Conservation (phyloP, 768 basidiomycete species). For the Amanita jacksonii region DNA sequence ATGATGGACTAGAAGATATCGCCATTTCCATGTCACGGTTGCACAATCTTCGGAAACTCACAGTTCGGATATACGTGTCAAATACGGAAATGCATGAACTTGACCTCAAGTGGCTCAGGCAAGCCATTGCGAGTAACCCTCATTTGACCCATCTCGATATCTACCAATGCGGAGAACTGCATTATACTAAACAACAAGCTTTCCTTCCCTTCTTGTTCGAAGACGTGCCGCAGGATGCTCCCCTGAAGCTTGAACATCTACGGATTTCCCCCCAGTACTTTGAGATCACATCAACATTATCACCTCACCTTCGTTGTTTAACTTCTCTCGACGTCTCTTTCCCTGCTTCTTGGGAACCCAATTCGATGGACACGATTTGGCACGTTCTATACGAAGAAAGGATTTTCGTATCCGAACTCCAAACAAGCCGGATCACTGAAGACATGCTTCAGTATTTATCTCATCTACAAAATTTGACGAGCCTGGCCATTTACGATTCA, state of each 20-base stretch:
- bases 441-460: slow-evolving; percentile 3
- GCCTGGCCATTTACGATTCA: slow-evolving; percentile 1
- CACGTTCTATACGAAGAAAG: not conserved
- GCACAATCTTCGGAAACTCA: slow-evolving; percentile 7
- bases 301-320: slow-evolving; percentile 1
- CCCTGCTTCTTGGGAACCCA: not conserved
- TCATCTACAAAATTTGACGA: not conserved
- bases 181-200: not conserved
- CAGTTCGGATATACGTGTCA: not conserved
- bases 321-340: slow-evolving; percentile 2
- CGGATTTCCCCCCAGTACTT: slow-evolving; percentile 1
- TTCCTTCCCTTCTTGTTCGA: not conserved
- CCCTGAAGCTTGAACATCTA: slow-evolving; percentile 2
- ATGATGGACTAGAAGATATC: slow-evolving; percentile 1
- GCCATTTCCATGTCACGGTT: not conserved
- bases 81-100: not conserved
- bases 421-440: not conserved
- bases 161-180: not conserved
- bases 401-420: slow-evolving; percentile 1
- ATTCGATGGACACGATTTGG: slow-evolving; percentile 1
- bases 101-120: slow-evolving; percentile 3
- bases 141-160: slow-evolving; percentile 1
- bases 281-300: slow-evolving; percentile 1
- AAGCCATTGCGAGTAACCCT: slow-evolving; percentile 1
- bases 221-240: not conserved